A percentile compares a stretch with the other conserved stretches of the same genome.
Evolutionary conservation across 2,329 filamentous ascomycete genomes (phyloP).

Genomic region (Ceratocystis harringtonii): DNA sequence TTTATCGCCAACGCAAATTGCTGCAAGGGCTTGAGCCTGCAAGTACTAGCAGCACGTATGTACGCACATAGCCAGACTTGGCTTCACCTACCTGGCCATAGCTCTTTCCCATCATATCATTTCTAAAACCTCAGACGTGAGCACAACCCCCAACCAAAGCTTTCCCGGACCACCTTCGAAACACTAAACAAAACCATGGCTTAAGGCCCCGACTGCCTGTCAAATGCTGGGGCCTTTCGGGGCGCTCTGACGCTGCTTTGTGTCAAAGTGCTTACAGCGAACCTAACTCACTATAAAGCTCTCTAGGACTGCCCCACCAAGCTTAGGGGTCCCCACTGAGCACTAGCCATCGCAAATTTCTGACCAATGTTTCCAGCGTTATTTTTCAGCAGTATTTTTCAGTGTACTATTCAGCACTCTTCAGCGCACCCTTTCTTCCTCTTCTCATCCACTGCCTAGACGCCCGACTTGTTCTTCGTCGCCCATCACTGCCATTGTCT

Average conservation of each 20-base stretch:
- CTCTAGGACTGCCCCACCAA: background rate
- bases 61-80: too few relatives aligned
- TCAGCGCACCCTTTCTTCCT: background rate
- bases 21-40: too few relatives aligned
- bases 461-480: background rate
- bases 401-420: background rate
- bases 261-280: background rate
- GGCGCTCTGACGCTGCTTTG: background rate
- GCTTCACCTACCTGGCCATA: too few relatives aligned
- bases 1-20: too few relatives aligned
- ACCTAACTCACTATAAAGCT: background rate
- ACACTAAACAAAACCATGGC: too few relatives aligned
- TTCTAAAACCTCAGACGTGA: too few relatives aligned
- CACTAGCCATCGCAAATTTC: background rate
- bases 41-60: too few relatives aligned
- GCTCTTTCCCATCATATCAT: too few relatives aligned
- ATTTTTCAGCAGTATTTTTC: background rate
- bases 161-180: too few relatives aligned
- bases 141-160: too few relatives aligned
- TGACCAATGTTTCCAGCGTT: background rate
- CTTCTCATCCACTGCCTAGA: background rate
- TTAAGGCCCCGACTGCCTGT: too few relatives aligned
- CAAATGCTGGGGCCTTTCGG: background rate
- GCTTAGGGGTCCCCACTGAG: background rate
- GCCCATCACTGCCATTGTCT: background rate